Evolutionary conservation across 78 protist genomes (phyloP), one percentile per base, ranked within the genome.

Genomic region (Blattamonas nauphoetae): DNA sequence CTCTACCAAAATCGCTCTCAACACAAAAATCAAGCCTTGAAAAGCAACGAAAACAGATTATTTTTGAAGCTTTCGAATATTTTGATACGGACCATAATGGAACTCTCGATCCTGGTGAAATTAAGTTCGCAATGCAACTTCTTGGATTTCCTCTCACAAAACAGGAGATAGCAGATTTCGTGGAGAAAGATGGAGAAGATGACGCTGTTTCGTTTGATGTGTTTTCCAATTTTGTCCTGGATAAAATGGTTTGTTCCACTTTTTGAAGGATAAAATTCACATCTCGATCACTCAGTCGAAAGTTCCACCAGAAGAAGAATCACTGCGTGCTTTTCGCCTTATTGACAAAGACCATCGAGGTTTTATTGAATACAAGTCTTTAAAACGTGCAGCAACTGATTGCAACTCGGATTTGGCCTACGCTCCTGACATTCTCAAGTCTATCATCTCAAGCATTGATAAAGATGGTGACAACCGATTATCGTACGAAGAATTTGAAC

Each of bases 31-130:
- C 21, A 29, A 21, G 71, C 21, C 71, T 55, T 21, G 71, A 55
- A 21, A 21, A 11, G 11, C 71, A 55, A 55, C 11, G 71, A 55
- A 55, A 21, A 21, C 71, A 55, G 21, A 55, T 55, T 11, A 55
- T 55, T 55, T 55, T 55, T 55, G 71, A 55, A 55, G 71, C 71
- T 11, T 55, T 55, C 21, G 71, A 55, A 55, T 55, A 29, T 55
- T 55, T 55, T 55, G 71, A 55, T 55, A 79, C 83, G 44, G 83
- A 79, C 35, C 21, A 79, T 11, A 79, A 79, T 79, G 83, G 44
- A 11, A 11, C 33, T 79, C 83, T 79, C 35, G 21, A 32, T 32
- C 83, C 44, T 5, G 11, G 33, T 79, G 83, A 32, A 79, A 79
- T 32, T 32, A 79, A 55, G 21, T 55, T 55, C 21, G 71, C 71